These are phyloP conservation scores for Flammula alnicola DNA, from an alignment of 1,284 basidiomycete genomes.

Conservation along the genomic window DNA sequence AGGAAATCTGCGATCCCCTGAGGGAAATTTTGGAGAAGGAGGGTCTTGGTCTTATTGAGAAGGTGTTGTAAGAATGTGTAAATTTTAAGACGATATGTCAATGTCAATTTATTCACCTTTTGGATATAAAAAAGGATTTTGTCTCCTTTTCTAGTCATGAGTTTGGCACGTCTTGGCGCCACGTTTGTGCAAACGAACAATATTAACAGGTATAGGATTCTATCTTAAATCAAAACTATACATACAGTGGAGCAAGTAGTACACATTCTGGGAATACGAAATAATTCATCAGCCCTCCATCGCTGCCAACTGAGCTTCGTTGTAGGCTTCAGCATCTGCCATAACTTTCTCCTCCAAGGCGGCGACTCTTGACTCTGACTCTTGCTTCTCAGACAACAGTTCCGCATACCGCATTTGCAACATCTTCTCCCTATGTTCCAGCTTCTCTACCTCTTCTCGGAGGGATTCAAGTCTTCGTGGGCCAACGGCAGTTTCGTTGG, in stretches of 20 bases:
- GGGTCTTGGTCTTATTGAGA: slow-evolving; percentile 83
- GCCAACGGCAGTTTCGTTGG: slow-evolving; percentile 75
- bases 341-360: slow-evolving; percentile 76
- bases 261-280: slow-evolving; percentile 12
- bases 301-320: slow-evolving; percentile 72
- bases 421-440: slow-evolving; percentile 76
- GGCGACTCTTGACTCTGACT: slow-evolving; percentile 63
- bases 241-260: slow-evolving; percentile 13
- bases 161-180: too few relatives aligned
- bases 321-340: slow-evolving; percentile 81
- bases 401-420: slow-evolving; percentile 87
- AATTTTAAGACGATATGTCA: too few relatives aligned
- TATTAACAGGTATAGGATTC: too few relatives aligned
- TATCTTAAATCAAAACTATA: too few relatives aligned
- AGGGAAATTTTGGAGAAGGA: slow-evolving; percentile 80
- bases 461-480: slow-evolving; percentile 76
- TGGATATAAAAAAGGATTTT: too few relatives aligned
- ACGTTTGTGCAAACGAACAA: too few relatives aligned
- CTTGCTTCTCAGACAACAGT: slow-evolving; percentile 73
- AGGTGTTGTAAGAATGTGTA: slow-evolving; percentile 53
- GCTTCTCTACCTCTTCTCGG: slow-evolving; percentile 82
- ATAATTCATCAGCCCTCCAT: slow-evolving; percentile 53
- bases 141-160: too few relatives aligned
- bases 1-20: slow-evolving; percentile 87
- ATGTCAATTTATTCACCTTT: too few relatives aligned